Evolutionary conservation across 2,329 filamentous ascomycete genomes (phyloP).

Genomic region (Raffaelea albimanens): DNA sequence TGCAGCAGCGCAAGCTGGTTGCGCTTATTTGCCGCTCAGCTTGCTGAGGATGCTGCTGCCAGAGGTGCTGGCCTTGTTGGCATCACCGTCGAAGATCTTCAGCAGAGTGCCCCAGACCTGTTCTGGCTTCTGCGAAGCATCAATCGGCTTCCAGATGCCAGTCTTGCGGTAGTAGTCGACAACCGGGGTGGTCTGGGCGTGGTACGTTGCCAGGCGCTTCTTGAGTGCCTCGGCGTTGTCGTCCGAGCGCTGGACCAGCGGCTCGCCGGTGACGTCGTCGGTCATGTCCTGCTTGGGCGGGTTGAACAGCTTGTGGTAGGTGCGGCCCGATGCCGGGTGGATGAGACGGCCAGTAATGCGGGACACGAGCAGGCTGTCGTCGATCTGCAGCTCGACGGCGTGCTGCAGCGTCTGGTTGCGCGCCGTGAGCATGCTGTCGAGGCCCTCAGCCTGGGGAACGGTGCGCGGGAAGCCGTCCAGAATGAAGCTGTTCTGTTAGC

Average conservation of each 20-base stretch:
- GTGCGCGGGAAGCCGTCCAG: conserved; percentile 98
- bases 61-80: conserved; percentile 32
- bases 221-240: conserved; percentile 94
- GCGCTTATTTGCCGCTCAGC: conserved; percentile 15
- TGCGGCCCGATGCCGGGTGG: conserved; percentile 90
- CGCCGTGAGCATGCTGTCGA: conserved; percentile 79
- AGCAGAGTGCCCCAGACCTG: conserved; percentile 93
- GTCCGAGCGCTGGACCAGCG: conserved; percentile 89
- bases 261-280: conserved; percentile 94
- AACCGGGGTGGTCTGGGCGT: conserved; percentile 85
- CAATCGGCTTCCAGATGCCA: conserved; percentile 91
- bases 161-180: conserved; percentile 96
- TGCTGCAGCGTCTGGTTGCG: conserved; percentile 83
- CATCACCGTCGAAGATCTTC: conserved; percentile 65
- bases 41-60: conserved; percentile 32
- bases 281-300: conserved; percentile 90
- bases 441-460: conserved; percentile 85
- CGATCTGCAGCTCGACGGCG: conserved; percentile 93
- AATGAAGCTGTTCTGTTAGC: conserved; percentile 72
- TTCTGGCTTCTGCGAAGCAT: conserved; percentile 91
- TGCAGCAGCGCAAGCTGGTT: no score
- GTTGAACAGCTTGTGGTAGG: conserved; percentile 99
- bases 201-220: conserved; percentile 91
- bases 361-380: conserved; percentile 84
- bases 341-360: conserved; percentile 94